Conservation (phyloP, 78 protist species). For the Pigoraptor vietnamica region DNA sequence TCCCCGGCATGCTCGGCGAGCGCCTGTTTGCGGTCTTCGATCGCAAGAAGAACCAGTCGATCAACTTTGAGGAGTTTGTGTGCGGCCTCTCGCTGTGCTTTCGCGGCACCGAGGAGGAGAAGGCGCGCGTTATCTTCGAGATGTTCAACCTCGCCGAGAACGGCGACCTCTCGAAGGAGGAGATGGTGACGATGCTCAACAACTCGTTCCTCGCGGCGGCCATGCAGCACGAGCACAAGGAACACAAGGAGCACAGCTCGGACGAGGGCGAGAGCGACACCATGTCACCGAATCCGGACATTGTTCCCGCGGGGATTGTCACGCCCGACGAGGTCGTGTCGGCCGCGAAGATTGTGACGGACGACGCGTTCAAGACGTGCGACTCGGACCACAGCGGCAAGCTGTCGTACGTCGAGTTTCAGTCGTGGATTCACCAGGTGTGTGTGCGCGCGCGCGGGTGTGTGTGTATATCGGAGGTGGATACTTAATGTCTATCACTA, state of each 20-base stretch:
- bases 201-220: not conserved
- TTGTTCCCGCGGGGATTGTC: not conserved
- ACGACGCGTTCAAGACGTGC: not conserved
- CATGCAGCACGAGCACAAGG: not conserved
- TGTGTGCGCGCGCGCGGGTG: not conserved
- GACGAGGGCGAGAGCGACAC: not conserved
- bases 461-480: not conserved
- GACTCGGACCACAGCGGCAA: not conserved
- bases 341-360: not conserved
- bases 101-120: not conserved
- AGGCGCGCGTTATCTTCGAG: slow-evolving; percentile 14
- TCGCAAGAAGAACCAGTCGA: slow-evolving; percentile 17
- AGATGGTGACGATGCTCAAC: slow-evolving; percentile 20
- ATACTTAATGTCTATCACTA: too few relatives aligned
- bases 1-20: slow-evolving; percentile 43
- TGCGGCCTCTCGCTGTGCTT: slow-evolving; percentile 19
- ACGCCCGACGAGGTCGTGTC: not conserved
- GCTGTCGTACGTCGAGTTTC: not conserved
- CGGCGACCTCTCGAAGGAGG: slow-evolving; percentile 20
- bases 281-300: not conserved
- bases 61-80: slow-evolving; percentile 32
- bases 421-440: not conserved
- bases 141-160: slow-evolving; percentile 46
- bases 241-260: not conserved
- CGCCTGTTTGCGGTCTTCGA: slow-evolving; percentile 44